Evolutionary conservation across 2,329 filamentous ascomycete genomes (phyloP), one percentile per base, ranked within the genome.

Genomic region (Arthrobotrys sinensis): DNA sequence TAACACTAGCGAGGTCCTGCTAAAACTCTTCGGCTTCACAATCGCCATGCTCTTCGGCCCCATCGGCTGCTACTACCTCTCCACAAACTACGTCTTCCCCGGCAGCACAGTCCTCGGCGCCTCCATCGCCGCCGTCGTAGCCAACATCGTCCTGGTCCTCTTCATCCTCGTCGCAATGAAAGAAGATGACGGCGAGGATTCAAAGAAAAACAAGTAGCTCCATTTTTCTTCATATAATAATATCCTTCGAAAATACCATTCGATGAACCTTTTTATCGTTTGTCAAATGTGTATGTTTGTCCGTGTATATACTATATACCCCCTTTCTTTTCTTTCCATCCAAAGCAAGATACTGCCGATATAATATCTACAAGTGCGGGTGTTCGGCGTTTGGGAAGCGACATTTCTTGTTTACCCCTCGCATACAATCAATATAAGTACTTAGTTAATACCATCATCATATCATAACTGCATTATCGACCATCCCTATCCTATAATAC

Each of bases 101-200:
- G 94, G 95, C 94, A 86, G 70, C 86, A 83, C 52, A 48, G 32
- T 55, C 52, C 48, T 66, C 45, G 53, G 79, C 46, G 63, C 66
- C 57, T 53, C 90, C 0, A 86, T 92, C 38, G 96, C 96, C 0
- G 96, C 96, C 19, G 85, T 98, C 63, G 90, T 96, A 84, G 96
- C 96, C 11, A 99, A 99, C 82, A 89, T 96, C 1, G 93, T 99
- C 2, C 86, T 99, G 63, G 89, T 98, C 72, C 90, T 88, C n/a
- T 99, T 98, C 84, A 90, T 98, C 50, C 86, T 97, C 71, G 93
- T 97, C 19, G 96, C 96, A 3, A 94, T 97, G 89, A 90, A 88
- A 79, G 96, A 99, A 84, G 96, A 98, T 82, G 87, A 60, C 19
- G 85, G 84, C 10, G 87, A 88, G 19, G 80, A 80, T 24, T 85